Conservation (phyloP, 306 rosid genomes). For the Trifolium subterraneum region DNA sequence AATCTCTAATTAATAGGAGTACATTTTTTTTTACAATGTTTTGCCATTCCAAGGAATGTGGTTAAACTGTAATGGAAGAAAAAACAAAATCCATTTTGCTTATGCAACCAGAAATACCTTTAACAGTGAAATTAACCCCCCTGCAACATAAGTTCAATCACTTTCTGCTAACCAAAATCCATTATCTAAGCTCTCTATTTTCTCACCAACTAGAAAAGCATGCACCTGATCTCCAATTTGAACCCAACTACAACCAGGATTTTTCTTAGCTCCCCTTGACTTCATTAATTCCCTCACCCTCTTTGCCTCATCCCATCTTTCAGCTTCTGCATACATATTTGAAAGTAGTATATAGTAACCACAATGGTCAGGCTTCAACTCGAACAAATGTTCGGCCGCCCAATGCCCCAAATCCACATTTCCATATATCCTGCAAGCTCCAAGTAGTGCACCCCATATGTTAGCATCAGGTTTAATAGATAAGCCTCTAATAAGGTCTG, state of each 20-base stretch:
- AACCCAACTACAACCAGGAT: slow-evolving; percentile 86
- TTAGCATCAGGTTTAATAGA: slow-evolving; percentile 72
- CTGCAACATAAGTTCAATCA: slow-evolving; percentile 34
- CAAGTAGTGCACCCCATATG: slow-evolving; percentile 91
- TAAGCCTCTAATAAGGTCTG: slow-evolving; percentile 62
- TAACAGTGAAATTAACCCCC: background rate
- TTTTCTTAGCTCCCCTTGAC: slow-evolving; percentile 74
- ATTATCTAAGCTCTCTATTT: slow-evolving; percentile 54
- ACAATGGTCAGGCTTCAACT: slow-evolving; percentile 72
- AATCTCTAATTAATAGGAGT: too few species aligned
- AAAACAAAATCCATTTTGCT: background rate
- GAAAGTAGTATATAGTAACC: slow-evolving; percentile 90
- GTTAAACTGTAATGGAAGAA: background rate
- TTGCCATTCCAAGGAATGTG: background rate
- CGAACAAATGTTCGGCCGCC: slow-evolving; percentile 82
- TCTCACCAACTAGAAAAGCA: slow-evolving; percentile 72
- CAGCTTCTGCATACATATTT: slow-evolving; percentile 89
- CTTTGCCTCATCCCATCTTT: slow-evolving; percentile 89
- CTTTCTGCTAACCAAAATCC: slow-evolving; percentile 50
- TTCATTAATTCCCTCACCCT: slow-evolving; percentile 81
- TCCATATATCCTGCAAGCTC: slow-evolving; percentile 84
- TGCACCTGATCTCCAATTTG: slow-evolving; percentile 63
- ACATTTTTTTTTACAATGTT: too few species aligned
- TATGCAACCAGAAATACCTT: slow-evolving; percentile 4
- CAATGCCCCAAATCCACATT: slow-evolving; percentile 69